Evolutionary conservation across 805 yeast genomes (phyloP).

Genomic region (Myxozyma geophila): DNA sequence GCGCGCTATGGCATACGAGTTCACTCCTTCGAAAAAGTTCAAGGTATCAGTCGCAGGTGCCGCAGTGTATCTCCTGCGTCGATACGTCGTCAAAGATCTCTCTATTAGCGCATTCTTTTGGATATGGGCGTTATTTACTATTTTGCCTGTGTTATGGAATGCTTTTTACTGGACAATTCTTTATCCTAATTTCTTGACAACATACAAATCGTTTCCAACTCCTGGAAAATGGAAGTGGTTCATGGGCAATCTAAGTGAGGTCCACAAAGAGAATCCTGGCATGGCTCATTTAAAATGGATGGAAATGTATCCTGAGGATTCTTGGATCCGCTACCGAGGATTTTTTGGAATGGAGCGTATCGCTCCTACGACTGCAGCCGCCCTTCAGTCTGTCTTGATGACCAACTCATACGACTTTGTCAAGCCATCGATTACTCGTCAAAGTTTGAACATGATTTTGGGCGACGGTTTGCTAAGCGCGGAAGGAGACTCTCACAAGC

Average conservation of each 20-base stretch:
- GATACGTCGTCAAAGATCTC: slow-evolving; percentile 2
- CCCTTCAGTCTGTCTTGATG: slow-evolving; percentile 25
- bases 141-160: neutral
- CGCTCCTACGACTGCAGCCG: slow-evolving; percentile 10
- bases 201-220: slow-evolving; percentile 18
- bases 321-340: slow-evolving; percentile 22
- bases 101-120: slow-evolving; percentile 11
- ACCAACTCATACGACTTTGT: slow-evolving; percentile 28
- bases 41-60: slow-evolving; percentile 21
- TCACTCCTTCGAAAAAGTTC: slow-evolving; percentile 20
- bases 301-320: slow-evolving; percentile 9
- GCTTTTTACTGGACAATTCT: slow-evolving; percentile 12
- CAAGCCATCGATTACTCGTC: slow-evolving; percentile 16
- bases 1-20: slow-evolving; percentile 11
- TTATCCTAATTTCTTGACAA: slow-evolving; percentile 22
- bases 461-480: slow-evolving; percentile 33
- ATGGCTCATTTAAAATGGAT: slow-evolving; percentile 20
- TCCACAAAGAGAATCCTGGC: slow-evolving; percentile 9
- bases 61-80: slow-evolving; percentile 17
- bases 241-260: slow-evolving; percentile 15
- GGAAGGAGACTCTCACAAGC: slow-evolving; percentile 29
- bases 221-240: slow-evolving; percentile 22
- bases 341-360: slow-evolving; percentile 21
- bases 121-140: slow-evolving; percentile 8
- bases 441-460: slow-evolving; percentile 7